Conservation (phyloP, 2,329 filamentous ascomycete species). For the Botryotinia narcissicola region DNA sequence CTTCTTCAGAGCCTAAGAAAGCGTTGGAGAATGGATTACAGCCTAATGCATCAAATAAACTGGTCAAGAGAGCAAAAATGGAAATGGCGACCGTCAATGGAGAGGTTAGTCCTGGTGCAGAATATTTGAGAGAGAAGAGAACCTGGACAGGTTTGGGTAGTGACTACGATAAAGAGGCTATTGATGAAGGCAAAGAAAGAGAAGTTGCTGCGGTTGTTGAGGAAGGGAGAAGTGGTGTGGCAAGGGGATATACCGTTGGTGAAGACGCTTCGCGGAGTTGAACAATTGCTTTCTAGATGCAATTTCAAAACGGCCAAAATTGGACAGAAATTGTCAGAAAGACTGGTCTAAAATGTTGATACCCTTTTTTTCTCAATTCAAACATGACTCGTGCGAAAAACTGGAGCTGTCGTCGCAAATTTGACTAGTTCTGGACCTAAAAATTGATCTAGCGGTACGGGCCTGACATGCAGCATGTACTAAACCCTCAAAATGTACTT, state of each 20-base stretch:
- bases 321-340: background rate
- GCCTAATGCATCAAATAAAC: constrained; percentile 44
- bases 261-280: constrained; percentile 43
- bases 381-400: constrained; percentile 2
- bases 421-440: background rate
- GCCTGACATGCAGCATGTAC: constrained; percentile 12
- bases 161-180: constrained; percentile 69
- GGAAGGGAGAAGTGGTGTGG: constrained; percentile 83
- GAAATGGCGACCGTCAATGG: constrained; percentile 81
- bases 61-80: constrained; percentile 63
- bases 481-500: background rate
- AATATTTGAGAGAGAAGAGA: constrained; percentile 76
- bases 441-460: constrained; percentile 3
- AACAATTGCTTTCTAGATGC: constrained; percentile 5
- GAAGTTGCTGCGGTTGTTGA: constrained; percentile 65
- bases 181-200: constrained; percentile 44
- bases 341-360: background rate
- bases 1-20: constrained; percentile 13
- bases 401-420: background rate
- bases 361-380: background rate
- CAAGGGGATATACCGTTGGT: constrained; percentile 81
- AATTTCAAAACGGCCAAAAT: background rate
- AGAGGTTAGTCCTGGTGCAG: constrained; percentile 84
- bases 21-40: constrained; percentile 34
- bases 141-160: constrained; percentile 92